These are phyloP conservation scores for Arabidopsis arenosa DNA, from an alignment of 345 rosid species.

Conservation along the genomic window DNA sequence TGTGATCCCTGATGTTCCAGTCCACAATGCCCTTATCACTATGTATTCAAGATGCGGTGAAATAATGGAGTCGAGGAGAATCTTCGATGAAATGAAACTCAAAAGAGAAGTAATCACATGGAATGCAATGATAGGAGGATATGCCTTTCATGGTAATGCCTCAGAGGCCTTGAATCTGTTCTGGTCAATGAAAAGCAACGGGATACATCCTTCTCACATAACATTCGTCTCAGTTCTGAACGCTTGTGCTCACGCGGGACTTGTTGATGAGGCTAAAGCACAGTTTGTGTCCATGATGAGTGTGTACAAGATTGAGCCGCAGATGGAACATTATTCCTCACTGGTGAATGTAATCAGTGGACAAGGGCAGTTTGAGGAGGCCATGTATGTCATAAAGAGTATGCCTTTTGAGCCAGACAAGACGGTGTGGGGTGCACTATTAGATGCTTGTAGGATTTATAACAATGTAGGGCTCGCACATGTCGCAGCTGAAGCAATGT, in stretches of 20 bases:
- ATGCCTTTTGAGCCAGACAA: conserved; percentile 72
- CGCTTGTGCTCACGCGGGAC: conserved; percentile 74
- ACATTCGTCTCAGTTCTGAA: conserved; percentile 71
- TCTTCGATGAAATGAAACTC: conserved; percentile 55
- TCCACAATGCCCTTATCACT: conserved; percentile 67
- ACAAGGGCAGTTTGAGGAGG: conserved; percentile 66
- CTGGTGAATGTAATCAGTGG: conserved; percentile 63
- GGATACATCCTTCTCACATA: conserved; percentile 63
- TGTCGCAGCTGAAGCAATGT: conserved; percentile 72
- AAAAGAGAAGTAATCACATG: conserved; percentile 70
- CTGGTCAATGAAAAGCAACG: conserved; percentile 52
- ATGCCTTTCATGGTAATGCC: conserved; percentile 70
- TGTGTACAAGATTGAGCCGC: conserved; percentile 59
- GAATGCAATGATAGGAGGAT: conserved; percentile 92
- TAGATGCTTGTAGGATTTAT: conserved; percentile 69
- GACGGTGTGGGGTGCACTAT: conserved; percentile 81
- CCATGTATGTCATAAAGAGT: conserved; percentile 56
- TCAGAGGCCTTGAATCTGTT: conserved; percentile 62
- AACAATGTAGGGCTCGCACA: conserved; percentile 58
- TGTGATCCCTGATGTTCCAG: conserved; percentile 59
- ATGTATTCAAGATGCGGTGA: conserved; percentile 78
- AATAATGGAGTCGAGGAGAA: conserved; percentile 52
- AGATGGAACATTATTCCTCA: conserved; percentile 68
- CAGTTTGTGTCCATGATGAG: conserved; percentile 60
- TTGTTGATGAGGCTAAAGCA: conserved; percentile 61